Conservation (phyloP, 495 filamentous ascomycete species). For the Thermothielavioides terrestris region DNA sequence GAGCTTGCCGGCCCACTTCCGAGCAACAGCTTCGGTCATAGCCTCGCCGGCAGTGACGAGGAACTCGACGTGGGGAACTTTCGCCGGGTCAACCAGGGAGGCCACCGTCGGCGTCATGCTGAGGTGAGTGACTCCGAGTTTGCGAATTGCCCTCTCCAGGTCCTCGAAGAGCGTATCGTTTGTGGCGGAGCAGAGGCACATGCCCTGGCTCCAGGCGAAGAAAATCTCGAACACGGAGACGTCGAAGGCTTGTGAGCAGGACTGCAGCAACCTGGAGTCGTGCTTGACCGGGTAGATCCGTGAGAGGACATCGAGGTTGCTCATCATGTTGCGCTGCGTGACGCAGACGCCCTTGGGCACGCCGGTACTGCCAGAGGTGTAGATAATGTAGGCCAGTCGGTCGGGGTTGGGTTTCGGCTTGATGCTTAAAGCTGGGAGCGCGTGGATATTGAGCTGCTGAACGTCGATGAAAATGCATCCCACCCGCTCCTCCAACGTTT, state of each 20-base stretch:
- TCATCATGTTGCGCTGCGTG: constrained; percentile 57
- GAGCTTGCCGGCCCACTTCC: constrained; percentile 56
- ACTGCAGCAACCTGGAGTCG: constrained; percentile 53
- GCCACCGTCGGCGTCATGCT: constrained; percentile 73
- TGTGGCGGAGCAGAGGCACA: constrained; percentile 59
- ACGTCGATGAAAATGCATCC: constrained; percentile 29
- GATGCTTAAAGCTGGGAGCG: constrained; percentile 22
- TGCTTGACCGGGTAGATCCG: constrained; percentile 47
- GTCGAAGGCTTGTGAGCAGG: constrained; percentile 66
- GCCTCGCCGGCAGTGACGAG: constrained; percentile 64
- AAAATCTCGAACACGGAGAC: constrained; percentile 78
- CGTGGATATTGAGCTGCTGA: constrained; percentile 20
- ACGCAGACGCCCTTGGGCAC: constrained; percentile 62
- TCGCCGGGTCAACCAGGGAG: constrained; percentile 50
- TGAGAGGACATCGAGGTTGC: constrained; percentile 54
- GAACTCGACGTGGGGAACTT: constrained; percentile 56
- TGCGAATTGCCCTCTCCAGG: constrained; percentile 49
- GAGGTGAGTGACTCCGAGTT: constrained; percentile 59
- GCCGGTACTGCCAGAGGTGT: constrained; percentile 59
- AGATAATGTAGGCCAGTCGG: constrained; percentile 50
- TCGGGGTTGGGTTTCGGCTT: constrained; percentile 27
- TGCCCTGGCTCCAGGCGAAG: constrained; percentile 64
- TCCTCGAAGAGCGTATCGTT: constrained; percentile 59
- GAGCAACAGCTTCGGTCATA: constrained; percentile 56
- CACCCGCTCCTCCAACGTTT: constrained; percentile 12